These are phyloP conservation scores for Colletotrichum viniferum DNA, from an alignment of 2,329 filamentous ascomycete species.

Conservation along the genomic window DNA sequence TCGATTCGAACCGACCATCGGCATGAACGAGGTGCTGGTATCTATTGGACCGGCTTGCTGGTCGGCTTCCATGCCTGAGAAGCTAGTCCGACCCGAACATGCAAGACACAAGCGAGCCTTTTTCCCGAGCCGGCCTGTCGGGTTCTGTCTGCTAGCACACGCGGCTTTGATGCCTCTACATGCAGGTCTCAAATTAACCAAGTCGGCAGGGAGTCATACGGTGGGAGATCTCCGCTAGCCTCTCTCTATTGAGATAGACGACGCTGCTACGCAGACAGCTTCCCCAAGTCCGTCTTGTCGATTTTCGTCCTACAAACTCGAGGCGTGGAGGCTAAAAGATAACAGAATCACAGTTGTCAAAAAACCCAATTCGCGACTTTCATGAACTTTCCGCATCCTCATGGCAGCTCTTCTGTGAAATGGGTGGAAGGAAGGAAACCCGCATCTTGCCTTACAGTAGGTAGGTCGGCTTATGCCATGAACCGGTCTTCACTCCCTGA, in stretches of 20 bases:
- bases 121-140: background rate
- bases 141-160: background rate
- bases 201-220: background rate
- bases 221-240: background rate
- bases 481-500: background rate
- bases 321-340: background rate
- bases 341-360: fast-evolving
- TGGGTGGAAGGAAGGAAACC: background rate
- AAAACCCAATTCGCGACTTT: fast-evolving
- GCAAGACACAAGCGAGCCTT: background rate
- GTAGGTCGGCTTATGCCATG: background rate
- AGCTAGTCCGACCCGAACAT: background rate
- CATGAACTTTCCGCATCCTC: background rate
- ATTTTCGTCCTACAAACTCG: background rate
- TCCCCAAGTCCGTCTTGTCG: background rate
- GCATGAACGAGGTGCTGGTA: background rate
- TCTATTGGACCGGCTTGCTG: background rate
- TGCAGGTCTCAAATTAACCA: background rate
- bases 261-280: background rate
- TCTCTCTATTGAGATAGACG: background rate
- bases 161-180: background rate
- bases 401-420: background rate
- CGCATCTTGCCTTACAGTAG: background rate
- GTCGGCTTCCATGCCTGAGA: background rate
- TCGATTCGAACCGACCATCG: background rate